Evolutionary conservation across 1,284 basidiomycete genomes (phyloP).

Genomic region (Moesziomyces antarcticus): DNA sequence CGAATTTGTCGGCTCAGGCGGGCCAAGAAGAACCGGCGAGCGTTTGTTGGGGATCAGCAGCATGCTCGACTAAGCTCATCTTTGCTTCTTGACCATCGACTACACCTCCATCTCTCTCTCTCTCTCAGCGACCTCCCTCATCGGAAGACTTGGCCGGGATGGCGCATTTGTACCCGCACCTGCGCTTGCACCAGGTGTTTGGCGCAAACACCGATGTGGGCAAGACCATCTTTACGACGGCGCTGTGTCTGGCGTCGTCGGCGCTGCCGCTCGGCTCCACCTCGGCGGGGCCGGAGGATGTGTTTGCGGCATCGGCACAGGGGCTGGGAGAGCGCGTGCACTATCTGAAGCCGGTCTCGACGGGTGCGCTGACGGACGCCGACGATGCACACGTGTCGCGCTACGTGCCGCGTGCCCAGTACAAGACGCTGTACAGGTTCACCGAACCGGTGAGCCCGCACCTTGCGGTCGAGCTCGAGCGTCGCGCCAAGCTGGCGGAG

Average conservation of each 20-base stretch:
- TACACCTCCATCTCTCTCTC: background rate
- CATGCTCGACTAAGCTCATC: slow-evolving; percentile 1
- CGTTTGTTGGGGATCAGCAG: background rate
- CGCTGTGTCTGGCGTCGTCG: slow-evolving; percentile 60
- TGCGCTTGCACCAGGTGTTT: slow-evolving; percentile 62
- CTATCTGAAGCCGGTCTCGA: slow-evolving; percentile 66
- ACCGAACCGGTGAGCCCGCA: slow-evolving; percentile 93
- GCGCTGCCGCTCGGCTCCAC: slow-evolving; percentile 21
- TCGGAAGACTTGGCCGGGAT: no score
- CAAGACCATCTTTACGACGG: slow-evolving; percentile 68
- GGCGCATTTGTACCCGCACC: slow-evolving; percentile 51
- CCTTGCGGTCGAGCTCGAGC: slow-evolving; percentile 79
- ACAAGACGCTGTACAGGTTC: slow-evolving; percentile 84
- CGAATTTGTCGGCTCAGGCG: no score
- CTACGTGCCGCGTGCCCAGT: slow-evolving; percentile 64
- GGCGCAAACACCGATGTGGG: slow-evolving; percentile 68
- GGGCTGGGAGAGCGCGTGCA: slow-evolving; percentile 49
- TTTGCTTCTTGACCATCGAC: background rate
- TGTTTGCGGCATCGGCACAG: slow-evolving; percentile 20
- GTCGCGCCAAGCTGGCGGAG: slow-evolving; percentile 65
- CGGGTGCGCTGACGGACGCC: slow-evolving; percentile 51
- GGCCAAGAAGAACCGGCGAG: background rate
- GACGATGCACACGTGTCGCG: slow-evolving; percentile 57
- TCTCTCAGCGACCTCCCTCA: no score
- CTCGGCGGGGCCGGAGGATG: slow-evolving; percentile 15